Percentiles rank a stretch among this genome's conserved stretches.
phyloP scores from a whole-genome alignment of 139 green algal genomes.

The Gonium pectorale region DNA sequence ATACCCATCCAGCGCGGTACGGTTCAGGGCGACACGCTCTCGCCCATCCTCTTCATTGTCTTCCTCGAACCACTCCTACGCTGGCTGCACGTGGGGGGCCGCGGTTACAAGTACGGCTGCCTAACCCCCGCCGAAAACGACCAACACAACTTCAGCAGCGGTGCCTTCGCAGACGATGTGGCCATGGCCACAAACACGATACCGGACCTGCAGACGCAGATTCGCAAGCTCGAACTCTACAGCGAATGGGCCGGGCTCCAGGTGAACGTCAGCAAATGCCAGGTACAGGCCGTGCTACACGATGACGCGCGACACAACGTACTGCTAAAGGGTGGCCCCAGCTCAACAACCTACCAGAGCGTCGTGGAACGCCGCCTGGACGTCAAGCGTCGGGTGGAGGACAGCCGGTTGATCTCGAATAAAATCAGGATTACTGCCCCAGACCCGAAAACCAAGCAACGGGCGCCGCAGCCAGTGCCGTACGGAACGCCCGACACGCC shows the following conservation, averaged over 20 bases:
- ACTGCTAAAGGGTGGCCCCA: neutral
- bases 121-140: neutral
- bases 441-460: too few species aligned
- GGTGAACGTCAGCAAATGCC: neutral
- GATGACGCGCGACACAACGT: neutral
- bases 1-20: constrained; percentile 57
- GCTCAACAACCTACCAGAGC: neutral
- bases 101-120: constrained; percentile 18
- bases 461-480: too few species aligned
- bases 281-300: neutral
- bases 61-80: constrained; percentile 5
- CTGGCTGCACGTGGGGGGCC: constrained; percentile 2
- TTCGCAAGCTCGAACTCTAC: neutral
- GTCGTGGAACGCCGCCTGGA: too few species aligned
- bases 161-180: neutral
- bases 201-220: neutral
- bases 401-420: too few species aligned
- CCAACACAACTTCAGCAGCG: neutral
- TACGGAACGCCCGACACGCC: neutral
- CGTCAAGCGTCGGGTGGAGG: too few species aligned
- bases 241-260: neutral
- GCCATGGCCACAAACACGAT: neutral
- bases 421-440: neutral
- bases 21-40: constrained; percentile 63
- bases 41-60: constrained; percentile 49